Percentiles rank a stretch among this genome's conserved stretches.
phyloP scores from a whole-genome alignment of 1,284 basidiomycete genomes.

The Schizophyllum commune region DNA sequence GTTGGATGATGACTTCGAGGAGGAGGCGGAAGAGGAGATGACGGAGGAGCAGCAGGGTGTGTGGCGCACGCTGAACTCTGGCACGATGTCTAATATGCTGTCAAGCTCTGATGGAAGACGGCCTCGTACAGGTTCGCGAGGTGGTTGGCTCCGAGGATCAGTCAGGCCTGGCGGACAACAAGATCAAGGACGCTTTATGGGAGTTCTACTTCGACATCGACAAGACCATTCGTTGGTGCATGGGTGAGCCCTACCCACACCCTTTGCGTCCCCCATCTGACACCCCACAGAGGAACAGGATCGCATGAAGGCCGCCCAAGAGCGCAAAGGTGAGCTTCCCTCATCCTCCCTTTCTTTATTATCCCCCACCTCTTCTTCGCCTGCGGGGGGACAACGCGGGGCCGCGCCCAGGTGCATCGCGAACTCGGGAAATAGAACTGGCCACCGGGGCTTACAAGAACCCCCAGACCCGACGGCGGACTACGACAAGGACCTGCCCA shows the following conservation, averaged over 20 bases:
- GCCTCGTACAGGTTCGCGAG: constrained; percentile 58
- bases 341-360: constrained; percentile 14
- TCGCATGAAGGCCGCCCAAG: constrained; percentile 44
- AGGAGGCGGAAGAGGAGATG: constrained; percentile 66
- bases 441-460: neutral
- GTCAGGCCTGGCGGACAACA: constrained; percentile 64
- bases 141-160: constrained; percentile 60
- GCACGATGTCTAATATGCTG: too few relatives aligned
- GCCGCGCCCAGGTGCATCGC: constrained; percentile 1
- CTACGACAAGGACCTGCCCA: neutral
- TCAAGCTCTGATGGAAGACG: constrained; percentile 67
- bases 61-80: constrained; percentile 7
- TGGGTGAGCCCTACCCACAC: constrained; percentile 41
- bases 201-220: constrained; percentile 86
- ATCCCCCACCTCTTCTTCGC: constrained; percentile 14
- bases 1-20: constrained; percentile 64
- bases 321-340: constrained; percentile 75
- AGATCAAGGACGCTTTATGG: constrained; percentile 82
- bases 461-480: neutral
- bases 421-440: neutral
- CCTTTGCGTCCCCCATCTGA: neutral
- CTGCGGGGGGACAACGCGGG: neutral
- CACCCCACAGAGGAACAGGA: constrained; percentile 48
- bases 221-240: constrained; percentile 65
- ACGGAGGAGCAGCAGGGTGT: constrained; percentile 64